Conservation (phyloP, 1,284 basidiomycete species). For the Ustilago sp. region DNA sequence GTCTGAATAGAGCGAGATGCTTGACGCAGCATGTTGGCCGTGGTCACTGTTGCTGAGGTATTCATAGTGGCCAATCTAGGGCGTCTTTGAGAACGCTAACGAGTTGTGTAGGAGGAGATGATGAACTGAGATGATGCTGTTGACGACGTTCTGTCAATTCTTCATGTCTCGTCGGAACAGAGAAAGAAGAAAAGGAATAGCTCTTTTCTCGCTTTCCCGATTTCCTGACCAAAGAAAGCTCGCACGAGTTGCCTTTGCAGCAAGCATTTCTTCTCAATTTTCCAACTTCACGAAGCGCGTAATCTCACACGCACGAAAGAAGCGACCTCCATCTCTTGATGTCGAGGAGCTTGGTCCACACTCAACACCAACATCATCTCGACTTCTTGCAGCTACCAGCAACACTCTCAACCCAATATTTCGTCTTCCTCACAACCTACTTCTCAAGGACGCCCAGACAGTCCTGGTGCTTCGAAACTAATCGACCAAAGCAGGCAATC, state of each 20-base stretch:
- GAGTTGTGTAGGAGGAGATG: neutral
- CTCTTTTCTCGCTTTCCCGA: slow-evolving; percentile 2
- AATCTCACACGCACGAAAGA: slow-evolving; percentile 24
- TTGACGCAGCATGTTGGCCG: slow-evolving; percentile 38
- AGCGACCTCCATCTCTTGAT: neutral
- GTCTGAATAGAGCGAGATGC: slow-evolving; percentile 13
- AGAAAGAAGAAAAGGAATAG: slow-evolving; percentile 8
- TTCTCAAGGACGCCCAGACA: too few species aligned
- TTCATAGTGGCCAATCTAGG: slow-evolving; percentile 22
- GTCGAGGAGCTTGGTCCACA: slow-evolving; percentile 25
- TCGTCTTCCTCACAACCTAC: too few species aligned
- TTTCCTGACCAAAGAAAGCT: neutral
- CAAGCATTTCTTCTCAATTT: slow-evolving; percentile 9
- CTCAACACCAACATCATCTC: slow-evolving; percentile 15
- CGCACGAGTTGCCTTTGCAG: neutral
- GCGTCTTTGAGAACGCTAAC: neutral
- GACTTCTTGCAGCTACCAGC: neutral
- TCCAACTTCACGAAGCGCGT: neutral
- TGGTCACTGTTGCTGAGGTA: slow-evolving; percentile 31
- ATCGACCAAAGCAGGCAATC: neutral
- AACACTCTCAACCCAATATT: neutral
- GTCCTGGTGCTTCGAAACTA: neutral
- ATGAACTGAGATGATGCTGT: neutral
- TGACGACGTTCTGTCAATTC: slow-evolving; percentile 1
- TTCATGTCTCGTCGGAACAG: slow-evolving; percentile 11